phyloP scores from a whole-genome alignment of 148 eudicot genomes.

The Fagopyrum esculentum region DNA sequence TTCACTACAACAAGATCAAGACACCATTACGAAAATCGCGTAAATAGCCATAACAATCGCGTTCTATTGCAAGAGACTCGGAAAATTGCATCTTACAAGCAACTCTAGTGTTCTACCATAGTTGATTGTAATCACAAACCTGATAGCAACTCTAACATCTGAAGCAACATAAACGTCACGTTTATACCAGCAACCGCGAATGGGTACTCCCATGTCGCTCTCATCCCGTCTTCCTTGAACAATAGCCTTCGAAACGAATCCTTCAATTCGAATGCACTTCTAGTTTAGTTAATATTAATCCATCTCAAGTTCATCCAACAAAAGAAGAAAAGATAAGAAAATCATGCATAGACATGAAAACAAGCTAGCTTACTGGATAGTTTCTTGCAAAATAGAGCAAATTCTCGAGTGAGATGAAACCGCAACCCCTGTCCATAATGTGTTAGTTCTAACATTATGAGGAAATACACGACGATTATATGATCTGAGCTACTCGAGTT shows the following conservation, averaged over 20 bases:
- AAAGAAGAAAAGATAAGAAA: background rate
- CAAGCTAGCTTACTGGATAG: conserved; percentile 56
- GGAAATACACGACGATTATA: too few relatives aligned
- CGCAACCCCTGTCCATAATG: conserved; percentile 59
- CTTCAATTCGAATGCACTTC: conserved; percentile 44
- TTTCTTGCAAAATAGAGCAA: conserved; percentile 70
- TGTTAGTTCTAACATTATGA: too few relatives aligned
- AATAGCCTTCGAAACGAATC: conserved; percentile 67
- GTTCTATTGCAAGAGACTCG: background rate
- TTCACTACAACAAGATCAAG: conserved; percentile 39
- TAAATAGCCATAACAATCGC: background rate
- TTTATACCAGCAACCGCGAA: conserved; percentile 97
- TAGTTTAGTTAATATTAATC: conserved; percentile 19
- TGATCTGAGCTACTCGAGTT: too few relatives aligned
- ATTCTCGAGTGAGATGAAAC: conserved; percentile 77
- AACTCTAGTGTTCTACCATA: too few relatives aligned
- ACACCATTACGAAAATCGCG: background rate
- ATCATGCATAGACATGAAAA: background rate
- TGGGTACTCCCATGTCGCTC: conserved; percentile 92
- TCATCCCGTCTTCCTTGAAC: conserved; percentile 61
- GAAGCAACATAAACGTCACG: conserved; percentile 76
- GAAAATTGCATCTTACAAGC: too few relatives aligned
- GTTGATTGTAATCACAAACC: conserved; percentile 29
- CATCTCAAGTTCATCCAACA: background rate
- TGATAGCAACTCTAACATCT: conserved; percentile 73